These are phyloP conservation scores for Helicostylum pulchrum DNA, from an alignment of 192 early-diverging fungal species.

Conservation along the genomic window DNA sequence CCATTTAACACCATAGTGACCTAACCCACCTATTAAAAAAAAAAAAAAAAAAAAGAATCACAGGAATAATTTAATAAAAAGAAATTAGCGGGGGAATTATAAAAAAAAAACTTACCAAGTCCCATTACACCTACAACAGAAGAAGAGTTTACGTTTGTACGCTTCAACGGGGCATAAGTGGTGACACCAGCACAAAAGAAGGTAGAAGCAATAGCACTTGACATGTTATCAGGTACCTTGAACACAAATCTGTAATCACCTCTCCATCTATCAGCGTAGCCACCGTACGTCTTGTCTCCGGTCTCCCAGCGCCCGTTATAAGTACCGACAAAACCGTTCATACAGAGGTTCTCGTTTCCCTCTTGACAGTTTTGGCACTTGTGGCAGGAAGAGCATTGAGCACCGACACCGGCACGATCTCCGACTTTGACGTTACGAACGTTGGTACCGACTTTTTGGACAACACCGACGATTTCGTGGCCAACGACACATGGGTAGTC, in stretches of 20 bases:
- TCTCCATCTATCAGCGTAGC: constrained; percentile 50
- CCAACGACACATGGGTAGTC: constrained; percentile 43
- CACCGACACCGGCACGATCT: constrained; percentile 56
- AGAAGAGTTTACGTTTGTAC: constrained; percentile 37
- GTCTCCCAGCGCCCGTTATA: constrained; percentile 36
- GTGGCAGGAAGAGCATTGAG: constrained; percentile 56
- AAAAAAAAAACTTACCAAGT: constrained; percentile 49
- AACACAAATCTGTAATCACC: constrained; percentile 56
- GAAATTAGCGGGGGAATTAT: constrained; percentile 31
- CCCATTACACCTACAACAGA: constrained; percentile 58
- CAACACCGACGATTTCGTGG: constrained; percentile 51
- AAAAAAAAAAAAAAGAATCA: background rate
- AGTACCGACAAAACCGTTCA: constrained; percentile 46
- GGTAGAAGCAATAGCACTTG: constrained; percentile 57
- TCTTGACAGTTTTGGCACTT: constrained; percentile 37
- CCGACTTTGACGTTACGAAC: constrained; percentile 40
- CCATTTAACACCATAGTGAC: constrained; percentile 60
- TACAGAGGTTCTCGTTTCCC: constrained; percentile 36
- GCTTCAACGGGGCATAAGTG: constrained; percentile 51
- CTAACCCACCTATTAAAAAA: constrained; percentile 46
- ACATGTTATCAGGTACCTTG: constrained; percentile 55
- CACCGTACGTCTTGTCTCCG: constrained; percentile 45
- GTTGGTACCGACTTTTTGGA: constrained; percentile 35
- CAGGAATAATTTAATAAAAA: background rate
- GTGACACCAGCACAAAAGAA: constrained; percentile 72